Conservation (phyloP, 2,329 filamentous ascomycete genomes). For the Zasmidium cellare region DNA sequence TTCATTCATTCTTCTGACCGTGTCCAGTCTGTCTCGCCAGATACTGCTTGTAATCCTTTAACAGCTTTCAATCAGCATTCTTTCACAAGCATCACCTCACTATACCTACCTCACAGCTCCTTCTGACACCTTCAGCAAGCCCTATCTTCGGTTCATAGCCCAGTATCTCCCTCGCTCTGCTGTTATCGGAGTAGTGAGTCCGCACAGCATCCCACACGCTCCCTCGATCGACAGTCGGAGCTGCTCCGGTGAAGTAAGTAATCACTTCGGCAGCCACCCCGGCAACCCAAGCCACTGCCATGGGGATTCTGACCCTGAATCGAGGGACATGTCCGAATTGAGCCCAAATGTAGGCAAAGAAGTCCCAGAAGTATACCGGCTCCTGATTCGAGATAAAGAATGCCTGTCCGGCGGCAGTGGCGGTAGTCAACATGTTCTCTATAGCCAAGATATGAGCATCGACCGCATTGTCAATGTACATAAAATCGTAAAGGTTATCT, state of each 20-base stretch:
- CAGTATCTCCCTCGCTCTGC: constrained; percentile 53
- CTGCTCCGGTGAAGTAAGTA: constrained; percentile 48
- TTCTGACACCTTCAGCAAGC: constrained; percentile 52
- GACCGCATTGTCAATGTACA: constrained; percentile 67
- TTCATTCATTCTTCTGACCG: not conserved
- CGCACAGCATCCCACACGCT: constrained; percentile 57
- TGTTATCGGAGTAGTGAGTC: constrained; percentile 54
- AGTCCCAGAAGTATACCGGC: constrained; percentile 90
- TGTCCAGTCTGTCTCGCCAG: constrained; percentile 10
- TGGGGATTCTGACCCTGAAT: constrained; percentile 51
- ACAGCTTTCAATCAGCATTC: not conserved
- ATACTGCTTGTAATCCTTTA: constrained; percentile 28
- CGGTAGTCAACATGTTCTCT: constrained; percentile 66
- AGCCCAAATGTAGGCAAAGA: constrained; percentile 75
- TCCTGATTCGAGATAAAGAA: constrained; percentile 90
- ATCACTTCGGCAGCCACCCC: constrained; percentile 49
- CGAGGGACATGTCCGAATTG: constrained; percentile 56
- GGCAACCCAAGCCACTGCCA: constrained; percentile 48
- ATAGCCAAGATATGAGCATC: constrained; percentile 83
- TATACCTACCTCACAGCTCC: constrained; percentile 46
- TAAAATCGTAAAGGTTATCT: constrained; percentile 69
- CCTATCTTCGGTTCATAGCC: constrained; percentile 54
- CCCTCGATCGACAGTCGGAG: constrained; percentile 53
- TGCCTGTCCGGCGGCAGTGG: constrained; percentile 70
- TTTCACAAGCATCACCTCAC: no score